These are phyloP conservation scores for Diphasiastrum complanatum DNA, from an alignment of 83 land plant species.

Conservation along the genomic window DNA sequence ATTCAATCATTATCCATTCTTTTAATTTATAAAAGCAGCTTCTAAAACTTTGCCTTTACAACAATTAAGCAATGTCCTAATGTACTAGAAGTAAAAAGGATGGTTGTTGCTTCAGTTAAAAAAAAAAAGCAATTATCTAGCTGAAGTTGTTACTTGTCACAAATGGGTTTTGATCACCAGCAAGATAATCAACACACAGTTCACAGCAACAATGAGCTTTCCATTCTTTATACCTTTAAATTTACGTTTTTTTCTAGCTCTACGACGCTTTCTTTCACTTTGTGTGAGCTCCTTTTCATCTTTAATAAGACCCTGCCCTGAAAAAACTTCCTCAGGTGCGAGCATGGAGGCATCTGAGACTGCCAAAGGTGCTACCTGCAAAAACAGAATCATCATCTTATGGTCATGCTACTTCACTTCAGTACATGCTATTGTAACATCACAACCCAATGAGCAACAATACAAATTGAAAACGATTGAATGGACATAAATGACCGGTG, in stretches of 20 bases:
- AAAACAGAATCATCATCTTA: neutral
- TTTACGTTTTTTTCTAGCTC: constrained; percentile 80
- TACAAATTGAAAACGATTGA: neutral
- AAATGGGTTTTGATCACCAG: constrained; percentile 1
- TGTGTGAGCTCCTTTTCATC: constrained; percentile 77
- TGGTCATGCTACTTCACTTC: no score
- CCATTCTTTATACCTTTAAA: constrained; percentile 46
- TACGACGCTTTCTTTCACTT: constrained; percentile 70
- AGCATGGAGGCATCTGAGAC: constrained; percentile 98
- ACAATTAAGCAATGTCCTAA: no score
- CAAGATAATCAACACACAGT: neutral
- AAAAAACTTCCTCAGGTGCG: constrained; percentile 93
- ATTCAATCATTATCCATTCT: no score
- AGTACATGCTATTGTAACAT: no score
- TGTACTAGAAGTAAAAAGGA: no score
- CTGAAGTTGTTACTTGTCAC: constrained; percentile 5
- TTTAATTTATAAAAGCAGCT: no score
- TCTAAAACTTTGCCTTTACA: no score
- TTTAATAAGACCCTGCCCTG: constrained; percentile 75
- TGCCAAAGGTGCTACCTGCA: constrained; percentile 85
- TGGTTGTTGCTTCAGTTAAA: no score
- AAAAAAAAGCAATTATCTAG: no score
- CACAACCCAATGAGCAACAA: constrained; percentile 4
- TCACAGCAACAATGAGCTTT: neutral
- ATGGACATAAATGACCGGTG: neutral